A percentile compares a stretch with the other conserved stretches of the same genome.
Evolutionary conservation across 2,329 filamentous ascomycete genomes (phyloP).

Genomic region (Cladosporium sp.): DNA sequence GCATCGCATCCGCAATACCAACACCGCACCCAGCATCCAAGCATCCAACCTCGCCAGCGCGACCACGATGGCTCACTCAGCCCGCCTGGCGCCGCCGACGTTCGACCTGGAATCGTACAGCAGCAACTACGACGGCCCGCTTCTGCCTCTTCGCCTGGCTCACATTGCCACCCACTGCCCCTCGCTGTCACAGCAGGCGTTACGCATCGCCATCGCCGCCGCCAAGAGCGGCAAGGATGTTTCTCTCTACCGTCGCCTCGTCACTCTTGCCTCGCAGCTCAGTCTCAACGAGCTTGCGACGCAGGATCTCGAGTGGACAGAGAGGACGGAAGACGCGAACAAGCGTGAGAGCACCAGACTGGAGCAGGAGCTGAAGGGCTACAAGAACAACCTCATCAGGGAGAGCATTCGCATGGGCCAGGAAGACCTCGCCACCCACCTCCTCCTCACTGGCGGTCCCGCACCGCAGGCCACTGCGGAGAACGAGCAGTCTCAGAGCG

Average conservation of each 20-base stretch:
- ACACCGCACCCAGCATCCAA: neutral
- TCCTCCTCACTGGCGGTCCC: conserved; percentile 65
- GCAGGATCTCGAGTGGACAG: conserved; percentile 71
- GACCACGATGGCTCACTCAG: conserved; percentile 3
- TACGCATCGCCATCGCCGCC: conserved; percentile 71
- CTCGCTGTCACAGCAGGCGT: conserved; percentile 71
- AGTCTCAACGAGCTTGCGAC: conserved; percentile 62
- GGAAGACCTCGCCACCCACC: conserved; percentile 83
- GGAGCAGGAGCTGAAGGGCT: conserved; percentile 80
- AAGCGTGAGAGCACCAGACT: conserved; percentile 68
- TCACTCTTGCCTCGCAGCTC: conserved; percentile 64
- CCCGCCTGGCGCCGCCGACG: conserved; percentile 56
- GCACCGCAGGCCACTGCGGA: conserved; percentile 2
- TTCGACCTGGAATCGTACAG: conserved; percentile 91
- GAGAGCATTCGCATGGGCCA: conserved; percentile 93
- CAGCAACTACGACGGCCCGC: conserved; percentile 80
- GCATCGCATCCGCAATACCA: neutral
- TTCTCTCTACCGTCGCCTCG: conserved; percentile 64
- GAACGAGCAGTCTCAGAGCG: conserved; percentile 20
- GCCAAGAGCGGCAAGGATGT: conserved; percentile 74
- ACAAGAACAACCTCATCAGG: conserved; percentile 96
- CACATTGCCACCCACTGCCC: conserved; percentile 77
- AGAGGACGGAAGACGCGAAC: conserved; percentile 62
- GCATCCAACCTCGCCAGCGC: neutral
- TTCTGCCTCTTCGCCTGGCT: conserved; percentile 73